These are phyloP conservation scores for Rhizopogon vinicolor DNA, from an alignment of 768 basidiomycete genomes.

Conservation along the genomic window DNA sequence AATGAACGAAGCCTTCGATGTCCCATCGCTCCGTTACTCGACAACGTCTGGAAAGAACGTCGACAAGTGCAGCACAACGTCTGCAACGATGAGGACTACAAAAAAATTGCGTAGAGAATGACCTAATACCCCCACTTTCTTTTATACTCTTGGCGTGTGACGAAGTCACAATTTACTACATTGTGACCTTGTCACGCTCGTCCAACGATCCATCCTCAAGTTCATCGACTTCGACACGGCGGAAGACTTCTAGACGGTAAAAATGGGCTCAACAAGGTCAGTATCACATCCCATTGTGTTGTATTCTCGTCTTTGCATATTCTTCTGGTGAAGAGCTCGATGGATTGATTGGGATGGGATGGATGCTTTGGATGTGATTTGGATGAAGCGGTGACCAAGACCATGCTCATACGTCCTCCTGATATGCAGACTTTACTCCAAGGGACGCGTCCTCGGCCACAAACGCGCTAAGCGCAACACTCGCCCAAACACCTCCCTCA, in stretches of 20 bases:
- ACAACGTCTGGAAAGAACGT: slow-evolving; percentile 29
- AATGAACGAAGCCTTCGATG: slow-evolving; percentile 25
- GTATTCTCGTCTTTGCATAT: neutral
- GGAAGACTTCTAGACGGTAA: slow-evolving; percentile 33
- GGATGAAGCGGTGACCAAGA: neutral
- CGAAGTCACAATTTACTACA: slow-evolving; percentile 13
- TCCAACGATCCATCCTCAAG: slow-evolving; percentile 9
- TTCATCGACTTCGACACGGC: slow-evolving; percentile 20
- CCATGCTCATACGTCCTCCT: slow-evolving; percentile 1
- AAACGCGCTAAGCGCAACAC: slow-evolving; percentile 98
- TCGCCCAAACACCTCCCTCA: slow-evolving; percentile 90
- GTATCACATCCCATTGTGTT: slow-evolving; percentile 21
- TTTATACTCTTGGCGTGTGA: slow-evolving; percentile 10
- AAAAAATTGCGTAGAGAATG: neutral
- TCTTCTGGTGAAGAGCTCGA: neutral
- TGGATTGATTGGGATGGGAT: slow-evolving; percentile 12
- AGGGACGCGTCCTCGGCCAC: slow-evolving; percentile 97
- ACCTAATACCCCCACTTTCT: neutral
- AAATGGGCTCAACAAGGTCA: slow-evolving; percentile 81
- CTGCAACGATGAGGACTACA: slow-evolving; percentile 39
- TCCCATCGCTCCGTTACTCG: slow-evolving; percentile 67
- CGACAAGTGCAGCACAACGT: slow-evolving; percentile 43
- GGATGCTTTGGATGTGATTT: slow-evolving; percentile 9
- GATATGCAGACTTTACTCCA: slow-evolving; percentile 77
- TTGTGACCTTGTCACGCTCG: slow-evolving; percentile 26